Percentiles rank a stretch among this genome's conserved stretches.
phyloP scores from a whole-genome alignment of 306 rosid species.

The Ormosia semicastrata region DNA sequence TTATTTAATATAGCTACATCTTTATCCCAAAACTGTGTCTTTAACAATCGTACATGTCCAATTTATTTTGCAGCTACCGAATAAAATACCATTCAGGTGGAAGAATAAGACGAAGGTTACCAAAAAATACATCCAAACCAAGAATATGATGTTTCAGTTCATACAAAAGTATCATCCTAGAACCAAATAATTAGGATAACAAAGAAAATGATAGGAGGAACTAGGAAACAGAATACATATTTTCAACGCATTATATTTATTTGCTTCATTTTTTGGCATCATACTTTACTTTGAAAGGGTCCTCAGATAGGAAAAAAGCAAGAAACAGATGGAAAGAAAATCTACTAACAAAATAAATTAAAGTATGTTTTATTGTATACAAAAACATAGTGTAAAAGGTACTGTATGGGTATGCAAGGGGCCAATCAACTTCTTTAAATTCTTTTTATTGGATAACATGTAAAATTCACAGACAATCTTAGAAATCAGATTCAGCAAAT shows the following conservation, averaged over 20 bases:
- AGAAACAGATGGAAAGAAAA: background rate
- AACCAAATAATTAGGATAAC: no score
- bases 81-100: background rate
- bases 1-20: background rate
- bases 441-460: background rate
- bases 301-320: background rate
- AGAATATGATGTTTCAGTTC: slow-evolving; percentile 3
- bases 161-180: no score
- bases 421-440: background rate
- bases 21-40: background rate
- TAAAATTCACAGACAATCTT: background rate
- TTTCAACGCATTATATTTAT: no score
- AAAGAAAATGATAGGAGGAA: background rate
- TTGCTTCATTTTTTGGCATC: no score
- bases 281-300: no score
- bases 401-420: background rate
- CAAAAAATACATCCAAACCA: slow-evolving; percentile 7
- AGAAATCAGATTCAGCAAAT: slow-evolving; percentile 6
- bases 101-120: background rate
- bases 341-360: background rate
- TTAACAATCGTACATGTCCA: background rate
- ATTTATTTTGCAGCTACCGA: background rate
- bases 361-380: background rate
- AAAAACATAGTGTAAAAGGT: slow-evolving; percentile 7
- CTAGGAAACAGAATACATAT: no score